A percentile compares a stretch with the other conserved stretches of the same genome.
phyloP scores from a whole-genome alignment of 1,139 yeast species.

The Yamadazyma pseudoaaseri region DNA sequence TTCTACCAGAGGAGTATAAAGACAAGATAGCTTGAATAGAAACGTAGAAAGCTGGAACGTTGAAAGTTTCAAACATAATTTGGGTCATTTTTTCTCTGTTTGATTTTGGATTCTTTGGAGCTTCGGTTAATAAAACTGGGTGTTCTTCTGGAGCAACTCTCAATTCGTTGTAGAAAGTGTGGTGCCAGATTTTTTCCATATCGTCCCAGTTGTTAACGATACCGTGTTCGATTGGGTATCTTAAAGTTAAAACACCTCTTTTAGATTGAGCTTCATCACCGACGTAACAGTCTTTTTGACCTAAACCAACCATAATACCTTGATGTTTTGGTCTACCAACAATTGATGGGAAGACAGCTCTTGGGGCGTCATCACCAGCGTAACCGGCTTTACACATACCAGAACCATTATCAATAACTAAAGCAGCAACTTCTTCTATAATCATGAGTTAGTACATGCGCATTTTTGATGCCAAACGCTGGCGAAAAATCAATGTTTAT shows the following conservation, averaged over 20 bases:
- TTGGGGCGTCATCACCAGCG: conserved; percentile 99
- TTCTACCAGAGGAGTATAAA: conserved; percentile 98
- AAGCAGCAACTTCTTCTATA: conserved; percentile 57
- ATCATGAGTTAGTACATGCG: conserved; percentile 21
- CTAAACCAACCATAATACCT: conserved; percentile 99
- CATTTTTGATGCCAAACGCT: neutral
- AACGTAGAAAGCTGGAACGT: conserved; percentile 98
- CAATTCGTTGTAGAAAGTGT: conserved; percentile 95
- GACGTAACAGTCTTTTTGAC: conserved; percentile 98
- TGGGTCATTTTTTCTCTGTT: conserved; percentile 99
- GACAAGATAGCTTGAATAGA: conserved; percentile 98
- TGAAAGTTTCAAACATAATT: conserved; percentile 97
- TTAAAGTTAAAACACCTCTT: conserved; percentile 98
- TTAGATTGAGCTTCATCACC: conserved; percentile 99
- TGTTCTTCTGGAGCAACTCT: conserved; percentile 99
- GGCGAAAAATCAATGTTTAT: neutral
- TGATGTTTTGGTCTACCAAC: conserved; percentile 99
- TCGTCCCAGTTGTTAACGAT: conserved; percentile 99
- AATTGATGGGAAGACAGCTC: conserved; percentile 99
- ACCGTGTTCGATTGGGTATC: conserved; percentile 99
- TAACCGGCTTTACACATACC: conserved; percentile 99
- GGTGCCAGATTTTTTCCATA: conserved; percentile 99
- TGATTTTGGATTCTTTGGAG: conserved; percentile 98
- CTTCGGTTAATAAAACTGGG: conserved; percentile 97
- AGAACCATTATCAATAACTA: conserved; percentile 99